Base-by-base conservation (phyloP, 2,329 filamentous ascomycete genomes). In the Xylariaceae sp. region DNA sequence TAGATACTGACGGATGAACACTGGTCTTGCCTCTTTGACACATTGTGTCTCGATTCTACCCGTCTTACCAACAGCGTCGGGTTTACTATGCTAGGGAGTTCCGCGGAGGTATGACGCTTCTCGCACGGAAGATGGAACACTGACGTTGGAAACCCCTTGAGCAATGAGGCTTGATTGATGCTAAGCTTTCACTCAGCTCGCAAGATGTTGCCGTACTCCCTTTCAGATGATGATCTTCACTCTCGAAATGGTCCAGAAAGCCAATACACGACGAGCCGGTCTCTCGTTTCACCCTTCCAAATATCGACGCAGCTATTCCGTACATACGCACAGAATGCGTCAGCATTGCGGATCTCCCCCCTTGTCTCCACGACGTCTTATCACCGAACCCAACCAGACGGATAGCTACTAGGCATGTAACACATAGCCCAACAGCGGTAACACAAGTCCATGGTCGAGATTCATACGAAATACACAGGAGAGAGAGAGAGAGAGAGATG, bases 61-160 rank as follows among this genome's bases (percentile, higher is more conserved):
- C 23, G 23, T 30, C 23, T 30, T 30, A 30, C 42, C 42, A 45
- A 42, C 11, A 9, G 37, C 37, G 37, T 13, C 37, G 37, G 8
- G 37, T 42, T 8, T 42, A 10, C 37, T 8, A 42, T 42, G 11
- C 9, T 42, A 13, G 11, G 37, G 9, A 13, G 37, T 42, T 9
- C 37, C 37, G 37, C 9, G 37, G 37, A 80, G 77, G 82, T 82
- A 72, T 81, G 81, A 1, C 75, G 80, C 4, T 82, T 84, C 52
- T 80, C 81, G 5, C 77, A 78, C 37, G 37, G 37, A 42, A 42
- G 37, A 42, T 13, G 37, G 37, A 42, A 42, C 23, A 30, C 5
- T 30, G 23, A 30, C 23, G 23, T 30, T 30, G 23, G 23, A 5
- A 30, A 5, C 23, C 23, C 23, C 23, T 30, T 30, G 23, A 30